Base-by-base conservation (phyloP, 345 rosid genomes). In the Camelina laxa region DNA sequence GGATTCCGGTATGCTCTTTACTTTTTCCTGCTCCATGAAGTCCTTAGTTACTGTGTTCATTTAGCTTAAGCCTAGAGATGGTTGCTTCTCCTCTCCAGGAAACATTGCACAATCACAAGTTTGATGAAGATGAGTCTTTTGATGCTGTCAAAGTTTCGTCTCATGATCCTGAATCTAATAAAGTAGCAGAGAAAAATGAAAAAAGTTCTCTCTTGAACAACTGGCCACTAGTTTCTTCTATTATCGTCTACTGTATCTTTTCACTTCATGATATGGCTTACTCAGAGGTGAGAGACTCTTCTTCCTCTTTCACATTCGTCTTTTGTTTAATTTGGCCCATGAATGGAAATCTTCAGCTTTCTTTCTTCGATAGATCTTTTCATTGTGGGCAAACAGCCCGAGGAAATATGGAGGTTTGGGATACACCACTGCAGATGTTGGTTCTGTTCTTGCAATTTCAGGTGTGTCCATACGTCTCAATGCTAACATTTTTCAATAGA, bases 211-310 rank as follows among this genome's bases (percentile, higher is more conserved):
- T 95, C 15, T 12, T 86, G 31, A 83, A 47, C 77, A 95, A 92
- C 77, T 95, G 97, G 98, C 98, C 99, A 70, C 79, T 92, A 9
- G 80, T 95, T 81, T 95, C 99, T 54, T 87, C 99, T 27, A 87
- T 92, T 51, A 78, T 92, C 9, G 97, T 90, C 49, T 92, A 95
- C 62, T 92, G 94, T 35, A 61, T 90, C 76, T 89, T 92, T 81
- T 88, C 98, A 10, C 96, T 95, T 54, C 94, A 89, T 64, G 97
- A 95, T 69, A 92, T 95, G 98, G 97, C 98, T 73, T 95, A 92
- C 82, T 60, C 94, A 2, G 97, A 95, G 97, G 98, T 92, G 15
- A 2, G 51, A 44, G 53, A 33, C 36, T 33, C 36, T 33, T 63
- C 8, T 22, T 24, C 55, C 76, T 54, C 54, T 53, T 33, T 48